Base-by-base conservation (phyloP, 108 stramenopile genomes). In the Conticribra guillardii region DNA sequence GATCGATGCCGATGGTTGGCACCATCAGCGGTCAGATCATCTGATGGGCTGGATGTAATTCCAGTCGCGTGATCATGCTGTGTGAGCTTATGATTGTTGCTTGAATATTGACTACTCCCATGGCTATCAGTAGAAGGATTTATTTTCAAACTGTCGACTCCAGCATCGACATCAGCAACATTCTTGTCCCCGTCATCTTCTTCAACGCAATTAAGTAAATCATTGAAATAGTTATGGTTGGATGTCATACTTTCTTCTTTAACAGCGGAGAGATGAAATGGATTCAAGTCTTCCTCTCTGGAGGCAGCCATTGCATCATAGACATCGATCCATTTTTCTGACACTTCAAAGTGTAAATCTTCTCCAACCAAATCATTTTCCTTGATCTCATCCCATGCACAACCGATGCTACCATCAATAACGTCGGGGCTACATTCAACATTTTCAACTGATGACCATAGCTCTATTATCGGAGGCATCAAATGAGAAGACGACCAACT, bases 371-470 rank as follows among this genome's bases (percentile, higher is more conserved):
- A 62, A 17, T 61, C 60, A n/a, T 61, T 54, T 46, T 67, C 74
- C 58, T 53, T 71, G 21, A 4, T 33, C 21, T 16, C 19, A 41
- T 71, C 49, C 60, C 70, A 61, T 3, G 61, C 59, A 60, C 21
- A 34, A 18, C 34, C 19, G 27, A 41, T 27, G 21, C 17, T 17
- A 3, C 46, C 53, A 54, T 24, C 46, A 22, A 49, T 22, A 1
- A 34, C 44, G 15, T 61, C 54, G 4, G 60, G 11, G 48, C 66
- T 26, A 41, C 5, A 41, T 41, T 9, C 5, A 5, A 41, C 11
- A 52, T 53, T 46, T 27, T 75, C 74, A 15, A 75, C 74, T 26
- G 66, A 48, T 41, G 74, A 67, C 74, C 74, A 75, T 9, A 75
- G 48, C 46, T 75, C 74, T 60, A 67, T 67, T 45, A 75, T 75